Conservation (phyloP, 768 basidiomycete species). For the Lactarius sp. region DNA sequence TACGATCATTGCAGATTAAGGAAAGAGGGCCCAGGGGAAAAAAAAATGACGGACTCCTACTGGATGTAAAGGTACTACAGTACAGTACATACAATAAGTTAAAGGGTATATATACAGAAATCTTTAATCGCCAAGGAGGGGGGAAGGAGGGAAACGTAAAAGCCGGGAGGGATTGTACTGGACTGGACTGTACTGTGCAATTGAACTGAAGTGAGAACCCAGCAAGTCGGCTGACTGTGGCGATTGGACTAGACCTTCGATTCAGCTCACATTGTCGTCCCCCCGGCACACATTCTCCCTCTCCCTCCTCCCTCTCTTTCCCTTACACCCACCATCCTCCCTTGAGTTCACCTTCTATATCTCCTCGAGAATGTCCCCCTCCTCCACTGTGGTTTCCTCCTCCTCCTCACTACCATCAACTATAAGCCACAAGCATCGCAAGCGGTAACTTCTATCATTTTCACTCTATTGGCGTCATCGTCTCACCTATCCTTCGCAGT, state of each 20-base stretch:
- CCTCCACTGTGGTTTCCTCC: not conserved
- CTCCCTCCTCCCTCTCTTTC: conserved; percentile 8
- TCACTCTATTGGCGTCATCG: conserved; percentile 2
- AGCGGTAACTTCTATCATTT: conserved; percentile 21
- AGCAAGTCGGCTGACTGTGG: conserved; percentile 22
- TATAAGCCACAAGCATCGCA: conserved; percentile 18
- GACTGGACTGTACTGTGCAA: too few species aligned
- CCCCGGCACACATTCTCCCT: not conserved
- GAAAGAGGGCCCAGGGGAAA: conserved; percentile 2
- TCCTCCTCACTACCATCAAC: conserved; percentile 8
- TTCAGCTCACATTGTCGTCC: conserved; percentile 19
- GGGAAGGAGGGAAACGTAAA: conserved; percentile 10
- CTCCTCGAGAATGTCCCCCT: conserved; percentile 9
- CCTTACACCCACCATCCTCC: conserved; percentile 23
- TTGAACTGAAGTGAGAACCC: not conserved
- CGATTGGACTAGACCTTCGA: conserved; percentile 24
- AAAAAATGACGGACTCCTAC: too few species aligned
- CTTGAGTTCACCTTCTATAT: not conserved
- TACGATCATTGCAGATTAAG: conserved; percentile 1
- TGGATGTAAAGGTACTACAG: too few species aligned
- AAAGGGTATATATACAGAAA: not conserved
- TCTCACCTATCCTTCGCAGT: conserved; percentile 27
- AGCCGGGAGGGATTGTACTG: not conserved
- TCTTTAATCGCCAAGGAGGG: not conserved
- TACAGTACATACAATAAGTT: too few species aligned